Evolutionary conservation across 257 asterid genomes (phyloP).

Genomic region (Fraxinus americana): DNA sequence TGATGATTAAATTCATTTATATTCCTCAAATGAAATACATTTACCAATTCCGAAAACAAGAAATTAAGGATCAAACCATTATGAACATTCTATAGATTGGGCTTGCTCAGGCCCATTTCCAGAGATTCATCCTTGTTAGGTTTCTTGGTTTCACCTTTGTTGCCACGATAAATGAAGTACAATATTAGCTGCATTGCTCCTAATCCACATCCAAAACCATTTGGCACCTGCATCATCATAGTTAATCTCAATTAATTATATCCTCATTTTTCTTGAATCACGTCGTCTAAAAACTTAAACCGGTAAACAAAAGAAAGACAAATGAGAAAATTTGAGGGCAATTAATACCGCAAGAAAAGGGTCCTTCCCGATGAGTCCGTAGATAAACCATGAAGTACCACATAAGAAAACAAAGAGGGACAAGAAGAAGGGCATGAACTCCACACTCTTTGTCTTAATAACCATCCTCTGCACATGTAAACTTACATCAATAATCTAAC

Average conservation of each 20-base stretch:
- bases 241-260: neutral
- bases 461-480: slow-evolving; percentile 61
- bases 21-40: too few species aligned
- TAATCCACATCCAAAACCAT: slow-evolving; percentile 75
- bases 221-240: slow-evolving; percentile 55
- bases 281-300: neutral
- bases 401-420: slow-evolving; percentile 71
- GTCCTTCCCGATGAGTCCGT: slow-evolving; percentile 70
- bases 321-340: neutral
- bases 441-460: slow-evolving; percentile 81
- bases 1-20: too few species aligned
- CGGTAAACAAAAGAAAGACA: neutral
- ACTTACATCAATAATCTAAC: neutral
- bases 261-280: neutral
- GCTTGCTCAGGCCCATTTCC: slow-evolving; percentile 36
- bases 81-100: slow-evolving; percentile 23
- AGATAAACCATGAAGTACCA: slow-evolving; percentile 82
- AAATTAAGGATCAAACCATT: neutral
- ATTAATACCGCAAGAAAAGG: slow-evolving; percentile 57
- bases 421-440: slow-evolving; percentile 75
- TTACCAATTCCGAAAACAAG: neutral
- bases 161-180: slow-evolving; percentile 59
- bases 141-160: slow-evolving; percentile 44
- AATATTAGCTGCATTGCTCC: slow-evolving; percentile 76
- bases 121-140: slow-evolving; percentile 15